These are phyloP conservation scores for Schizophyllum amplum DNA, from an alignment of 1,284 basidiomycete species.

Conservation along the genomic window DNA sequence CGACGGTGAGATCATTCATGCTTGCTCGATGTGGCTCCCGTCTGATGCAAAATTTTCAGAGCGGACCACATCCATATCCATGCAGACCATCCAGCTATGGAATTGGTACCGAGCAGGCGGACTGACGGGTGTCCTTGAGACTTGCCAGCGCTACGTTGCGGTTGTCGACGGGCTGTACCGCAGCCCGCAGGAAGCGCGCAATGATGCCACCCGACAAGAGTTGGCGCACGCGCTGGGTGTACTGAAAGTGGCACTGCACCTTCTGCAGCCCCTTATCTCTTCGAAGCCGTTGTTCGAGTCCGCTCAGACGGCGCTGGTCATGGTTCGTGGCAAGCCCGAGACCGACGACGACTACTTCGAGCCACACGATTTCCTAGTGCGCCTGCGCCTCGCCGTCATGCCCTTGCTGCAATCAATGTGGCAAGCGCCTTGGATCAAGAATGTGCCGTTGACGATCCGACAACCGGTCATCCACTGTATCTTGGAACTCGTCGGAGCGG, in stretches of 20 bases:
- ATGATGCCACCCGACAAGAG: conserved; percentile 50
- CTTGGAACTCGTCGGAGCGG: conserved; percentile 75
- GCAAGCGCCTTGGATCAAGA: conserved; percentile 78
- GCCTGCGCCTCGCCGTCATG: conserved; percentile 64
- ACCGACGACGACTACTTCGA: conserved; percentile 76
- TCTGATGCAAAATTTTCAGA: conserved; percentile 35
- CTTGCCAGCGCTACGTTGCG: conserved; percentile 50
- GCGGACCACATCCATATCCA: conserved; percentile 60
- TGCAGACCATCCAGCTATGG: conserved; percentile 78
- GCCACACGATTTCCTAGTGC: conserved; percentile 80
- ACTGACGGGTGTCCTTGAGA: conserved; percentile 57
- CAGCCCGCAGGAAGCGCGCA: conserved; percentile 44
- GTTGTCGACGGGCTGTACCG: conserved; percentile 47
- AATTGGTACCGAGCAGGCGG: conserved; percentile 73
- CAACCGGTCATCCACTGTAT: conserved; percentile 72
- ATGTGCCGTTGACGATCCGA: conserved; percentile 66
- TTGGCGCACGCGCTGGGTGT: conserved; percentile 73
- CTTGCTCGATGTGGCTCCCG: conserved; percentile 1
- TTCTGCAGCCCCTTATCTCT: conserved; percentile 73
- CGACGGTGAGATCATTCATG: conserved; percentile 54
- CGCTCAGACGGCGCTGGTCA: conserved; percentile 68
- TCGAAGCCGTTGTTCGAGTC: conserved; percentile 81
- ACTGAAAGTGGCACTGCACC: conserved; percentile 73
- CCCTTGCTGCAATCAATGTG: conserved; percentile 70
- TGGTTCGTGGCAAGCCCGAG: conserved; percentile 72